Percentiles rank a stretch among this genome's conserved stretches.
These are phyloP conservation scores for Lentinus polychrous DNA, from an alignment of 1,284 basidiomycete species.

Conservation along the genomic window DNA sequence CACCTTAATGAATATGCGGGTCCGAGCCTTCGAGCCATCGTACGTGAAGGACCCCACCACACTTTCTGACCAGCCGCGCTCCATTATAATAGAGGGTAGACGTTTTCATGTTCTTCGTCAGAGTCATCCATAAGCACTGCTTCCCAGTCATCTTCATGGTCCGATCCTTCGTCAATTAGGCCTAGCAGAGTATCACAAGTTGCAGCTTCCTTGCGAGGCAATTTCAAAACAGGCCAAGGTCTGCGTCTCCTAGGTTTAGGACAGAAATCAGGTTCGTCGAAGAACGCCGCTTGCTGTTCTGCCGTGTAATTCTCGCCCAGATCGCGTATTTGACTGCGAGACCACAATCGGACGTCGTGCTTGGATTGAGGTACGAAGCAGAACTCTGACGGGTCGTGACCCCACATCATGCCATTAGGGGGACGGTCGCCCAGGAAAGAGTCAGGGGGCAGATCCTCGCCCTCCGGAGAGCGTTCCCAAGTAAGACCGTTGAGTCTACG, in stretches of 20 bases:
- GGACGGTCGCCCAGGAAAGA: constrained; percentile 7
- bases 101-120: too few species aligned
- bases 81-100: too few species aligned
- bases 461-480: too few species aligned
- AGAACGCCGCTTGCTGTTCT: constrained; percentile 8
- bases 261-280: constrained; percentile 15
- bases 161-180: constrained; percentile 10
- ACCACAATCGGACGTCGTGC: constrained; percentile 20
- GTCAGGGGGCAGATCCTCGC: constrained; percentile 1
- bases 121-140: constrained; percentile 1
- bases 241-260: constrained; percentile 15
- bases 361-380: constrained; percentile 22
- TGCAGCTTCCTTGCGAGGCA: constrained; percentile 2
- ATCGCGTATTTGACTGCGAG: constrained; percentile 29
- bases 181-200: constrained; percentile 1
- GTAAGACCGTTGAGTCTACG: too few species aligned
- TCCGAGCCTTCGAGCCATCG: too few species aligned
- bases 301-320: constrained; percentile 23
- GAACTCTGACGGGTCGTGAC: constrained; percentile 23
- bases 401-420: constrained; percentile 28
- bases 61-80: too few species aligned
- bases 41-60: too few species aligned
- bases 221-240: constrained; percentile 21
- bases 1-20: too few species aligned
- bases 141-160: constrained; percentile 9